Conservation (phyloP, 2,329 filamentous ascomycete species). For the Harringtonia aguacate region DNA sequence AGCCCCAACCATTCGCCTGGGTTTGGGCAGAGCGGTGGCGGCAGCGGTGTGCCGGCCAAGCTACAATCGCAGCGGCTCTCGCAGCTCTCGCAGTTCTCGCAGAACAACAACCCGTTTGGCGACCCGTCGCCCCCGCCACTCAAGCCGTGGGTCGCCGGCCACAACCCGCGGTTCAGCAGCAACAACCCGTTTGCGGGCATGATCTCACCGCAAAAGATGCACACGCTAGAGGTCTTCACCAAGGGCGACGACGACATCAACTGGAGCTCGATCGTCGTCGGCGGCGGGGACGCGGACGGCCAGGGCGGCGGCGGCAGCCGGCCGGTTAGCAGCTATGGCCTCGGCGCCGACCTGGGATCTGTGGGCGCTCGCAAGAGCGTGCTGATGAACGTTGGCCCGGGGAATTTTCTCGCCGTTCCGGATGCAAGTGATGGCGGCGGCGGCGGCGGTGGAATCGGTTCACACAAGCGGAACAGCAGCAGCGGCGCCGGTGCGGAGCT, state of each 20-base stretch:
- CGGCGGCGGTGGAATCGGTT: slow-evolving; percentile 8
- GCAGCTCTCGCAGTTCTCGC: not conserved
- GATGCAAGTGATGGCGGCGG: slow-evolving; percentile 14
- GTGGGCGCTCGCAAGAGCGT: slow-evolving; percentile 43
- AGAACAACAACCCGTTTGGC: slow-evolving; percentile 9
- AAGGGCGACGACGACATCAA: slow-evolving; percentile 47
- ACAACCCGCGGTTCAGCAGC: slow-evolving; percentile 41
- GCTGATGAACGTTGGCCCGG: slow-evolving; percentile 38
- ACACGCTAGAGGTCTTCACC: slow-evolving; percentile 47
- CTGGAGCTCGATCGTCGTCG: slow-evolving; percentile 47
- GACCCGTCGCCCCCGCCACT: slow-evolving; percentile 7
- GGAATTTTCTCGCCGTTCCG: slow-evolving; percentile 43
- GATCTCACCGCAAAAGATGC: slow-evolving; percentile 14
- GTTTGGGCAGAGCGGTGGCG: not conserved
- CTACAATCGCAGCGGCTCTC: slow-evolving; percentile 8
- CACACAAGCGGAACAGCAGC: slow-evolving; percentile 5
- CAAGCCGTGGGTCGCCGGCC: slow-evolving; percentile 14
- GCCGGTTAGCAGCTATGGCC: slow-evolving; percentile 46
- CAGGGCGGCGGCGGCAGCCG: slow-evolving; percentile 21
- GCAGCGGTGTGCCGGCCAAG: too few relatives aligned
- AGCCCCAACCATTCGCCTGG: slow-evolving; percentile 7
- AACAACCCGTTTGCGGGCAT: slow-evolving; percentile 46
- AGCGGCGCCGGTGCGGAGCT: slow-evolving; percentile 19
- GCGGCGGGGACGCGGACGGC: slow-evolving; percentile 15
- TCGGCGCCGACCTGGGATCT: slow-evolving; percentile 42